phyloP scores from a whole-genome alignment of 2,329 filamentous ascomycete genomes.

The Trichoderma sp. region DNA sequence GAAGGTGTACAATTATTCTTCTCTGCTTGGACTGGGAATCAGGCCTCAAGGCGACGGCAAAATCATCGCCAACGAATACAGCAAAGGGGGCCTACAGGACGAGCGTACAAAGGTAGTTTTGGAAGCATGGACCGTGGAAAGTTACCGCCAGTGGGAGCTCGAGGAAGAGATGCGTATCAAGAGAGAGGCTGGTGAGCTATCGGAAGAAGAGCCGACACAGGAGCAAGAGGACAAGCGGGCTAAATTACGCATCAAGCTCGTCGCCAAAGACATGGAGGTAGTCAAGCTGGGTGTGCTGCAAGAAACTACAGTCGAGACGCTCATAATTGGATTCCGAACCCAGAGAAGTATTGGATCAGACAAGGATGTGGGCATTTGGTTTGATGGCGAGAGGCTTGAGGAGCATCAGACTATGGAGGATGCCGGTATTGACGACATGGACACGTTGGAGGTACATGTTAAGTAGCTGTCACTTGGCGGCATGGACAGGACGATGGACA shows the following conservation, averaged over 20 bases:
- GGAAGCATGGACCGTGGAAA: slow-evolving; percentile 71
- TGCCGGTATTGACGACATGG: slow-evolving; percentile 71
- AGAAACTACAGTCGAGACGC: slow-evolving; percentile 58
- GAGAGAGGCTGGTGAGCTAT: slow-evolving; percentile 41
- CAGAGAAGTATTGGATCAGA: slow-evolving; percentile 50
- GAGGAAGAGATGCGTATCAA: slow-evolving; percentile 48
- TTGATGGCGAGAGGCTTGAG: slow-evolving; percentile 73
- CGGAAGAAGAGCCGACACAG: slow-evolving; percentile 32
- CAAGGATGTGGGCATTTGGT: slow-evolving; percentile 60
- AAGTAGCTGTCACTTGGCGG: slow-evolving; percentile 38
- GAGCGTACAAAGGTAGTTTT: slow-evolving; percentile 65
- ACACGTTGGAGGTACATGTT: slow-evolving; percentile 72
- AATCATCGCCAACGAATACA: slow-evolving; percentile 36
- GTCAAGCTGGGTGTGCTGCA: slow-evolving; percentile 51
- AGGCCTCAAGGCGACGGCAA: slow-evolving; percentile 42
- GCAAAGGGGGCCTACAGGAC: slow-evolving; percentile 45
- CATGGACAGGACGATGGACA: background rate
- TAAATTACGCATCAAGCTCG: slow-evolving; percentile 53
- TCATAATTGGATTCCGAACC: slow-evolving; percentile 61
- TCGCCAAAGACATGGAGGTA: slow-evolving; percentile 49
- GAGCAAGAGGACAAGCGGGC: slow-evolving; percentile 29
- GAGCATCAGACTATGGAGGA: slow-evolving; percentile 59
- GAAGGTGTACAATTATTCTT: slow-evolving; percentile 73
- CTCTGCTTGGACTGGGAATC: slow-evolving; percentile 66
- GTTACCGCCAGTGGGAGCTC: slow-evolving; percentile 50